A percentile compares a stretch with the other conserved stretches of the same genome.
phyloP scores from a whole-genome alignment of 2,329 filamentous ascomycete species.

The Ophidiomyces ophidiicola region DNA sequence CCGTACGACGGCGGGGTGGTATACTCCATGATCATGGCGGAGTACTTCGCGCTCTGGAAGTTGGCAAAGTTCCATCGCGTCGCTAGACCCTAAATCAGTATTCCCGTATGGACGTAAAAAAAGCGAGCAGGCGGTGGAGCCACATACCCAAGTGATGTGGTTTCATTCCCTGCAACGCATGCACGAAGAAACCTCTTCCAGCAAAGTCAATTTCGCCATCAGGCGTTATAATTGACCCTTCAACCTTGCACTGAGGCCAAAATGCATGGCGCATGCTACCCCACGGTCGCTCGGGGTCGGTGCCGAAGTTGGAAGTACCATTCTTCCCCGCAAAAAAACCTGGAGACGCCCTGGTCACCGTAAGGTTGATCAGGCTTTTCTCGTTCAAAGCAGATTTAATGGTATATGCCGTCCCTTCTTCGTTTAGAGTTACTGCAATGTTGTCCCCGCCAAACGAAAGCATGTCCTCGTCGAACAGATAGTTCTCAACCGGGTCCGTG shows the following conservation, averaged over 20 bases:
- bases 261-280: conserved; percentile 84
- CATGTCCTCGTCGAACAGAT: conserved; percentile 74
- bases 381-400: conserved; percentile 85
- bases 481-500: conserved; percentile 64
- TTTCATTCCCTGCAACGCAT: conserved; percentile 96
- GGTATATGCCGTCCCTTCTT: conserved; percentile 68
- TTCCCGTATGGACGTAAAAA: background rate
- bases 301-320: conserved; percentile 74
- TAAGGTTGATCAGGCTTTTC: conserved; percentile 72
- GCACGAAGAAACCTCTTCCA: conserved; percentile 63
- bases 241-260: conserved; percentile 75
- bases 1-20: conserved; percentile 90
- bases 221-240: conserved; percentile 74
- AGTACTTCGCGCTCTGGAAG: conserved; percentile 78
- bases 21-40: conserved; percentile 89
- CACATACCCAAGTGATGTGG: conserved; percentile 74
- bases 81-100: conserved; percentile 34
- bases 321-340: conserved; percentile 77
- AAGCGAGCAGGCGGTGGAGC: background rate
- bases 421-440: conserved; percentile 71
- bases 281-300: conserved; percentile 77
- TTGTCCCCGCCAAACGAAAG: conserved; percentile 75
- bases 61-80: conserved; percentile 85
- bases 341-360: conserved; percentile 60
- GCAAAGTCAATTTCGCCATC: conserved; percentile 68